Percentiles rank a stretch among this genome's conserved stretches.
phyloP scores from a whole-genome alignment of 108 stramenopile genomes.

The Nitzschia sp. region DNA sequence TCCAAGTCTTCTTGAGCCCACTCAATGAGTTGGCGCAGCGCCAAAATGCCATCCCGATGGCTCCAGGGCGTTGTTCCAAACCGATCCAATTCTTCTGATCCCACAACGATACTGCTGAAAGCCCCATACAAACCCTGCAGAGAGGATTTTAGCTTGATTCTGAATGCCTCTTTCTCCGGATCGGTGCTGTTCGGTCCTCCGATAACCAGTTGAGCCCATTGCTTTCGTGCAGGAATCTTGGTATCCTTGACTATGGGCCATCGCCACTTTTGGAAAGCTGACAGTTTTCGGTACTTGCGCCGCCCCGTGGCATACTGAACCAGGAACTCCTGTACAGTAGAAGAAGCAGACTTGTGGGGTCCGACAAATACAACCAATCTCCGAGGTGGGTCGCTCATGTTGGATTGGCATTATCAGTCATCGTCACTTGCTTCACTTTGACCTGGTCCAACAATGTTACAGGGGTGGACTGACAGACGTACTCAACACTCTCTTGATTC shows the following conservation, averaged over 20 bases:
- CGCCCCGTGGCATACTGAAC: conserved; percentile 17
- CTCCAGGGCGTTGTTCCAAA: conserved; percentile 19
- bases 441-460: too few relatives aligned
- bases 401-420: too few relatives aligned
- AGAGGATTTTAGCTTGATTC: neutral
- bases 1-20: neutral
- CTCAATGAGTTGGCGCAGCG: conserved; percentile 8
- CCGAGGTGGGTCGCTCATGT: too few relatives aligned
- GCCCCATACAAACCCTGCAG: neutral
- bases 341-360: conserved; percentile 29
- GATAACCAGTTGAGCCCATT: conserved; percentile 11
- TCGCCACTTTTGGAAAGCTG: conserved; percentile 14
- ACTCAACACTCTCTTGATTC: too few relatives aligned
- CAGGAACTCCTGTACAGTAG: conserved; percentile 25
- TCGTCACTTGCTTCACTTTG: too few relatives aligned
- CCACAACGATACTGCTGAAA: conserved; percentile 8
- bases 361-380: conserved; percentile 22
- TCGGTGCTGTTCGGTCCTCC: neutral
- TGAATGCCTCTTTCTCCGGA: neutral
- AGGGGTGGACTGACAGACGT: too few relatives aligned
- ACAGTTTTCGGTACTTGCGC: conserved; percentile 7
- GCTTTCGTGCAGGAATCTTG: conserved; percentile 8
- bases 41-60: conserved; percentile 11
- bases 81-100: conserved; percentile 30
- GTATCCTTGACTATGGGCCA: conserved; percentile 15